Percentiles rank a stretch among this genome's conserved stretches.
Evolutionary conservation across 129 eudicot species (phyloP).

Genomic region (Arctium minus): DNA sequence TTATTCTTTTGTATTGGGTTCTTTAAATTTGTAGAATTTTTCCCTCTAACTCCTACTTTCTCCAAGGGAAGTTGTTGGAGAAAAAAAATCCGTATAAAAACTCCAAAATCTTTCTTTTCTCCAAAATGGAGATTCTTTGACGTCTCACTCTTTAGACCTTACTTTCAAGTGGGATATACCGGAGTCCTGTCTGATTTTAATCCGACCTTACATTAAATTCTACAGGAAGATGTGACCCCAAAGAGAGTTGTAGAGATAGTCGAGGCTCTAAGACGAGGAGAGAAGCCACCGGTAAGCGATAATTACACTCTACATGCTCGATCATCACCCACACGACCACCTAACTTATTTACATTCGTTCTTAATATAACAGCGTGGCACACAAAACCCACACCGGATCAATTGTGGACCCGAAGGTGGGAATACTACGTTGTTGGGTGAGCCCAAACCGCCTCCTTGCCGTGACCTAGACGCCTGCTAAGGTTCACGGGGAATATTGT

Average conservation of each 20-base stretch:
- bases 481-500: not conserved
- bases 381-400: constrained; percentile 75
- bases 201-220: not conserved
- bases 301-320: not conserved
- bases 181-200: not conserved
- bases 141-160: not conserved
- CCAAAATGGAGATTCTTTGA: too few species aligned
- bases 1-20: too few species aligned
- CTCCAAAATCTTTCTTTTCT: not conserved
- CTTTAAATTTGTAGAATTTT: too few species aligned
- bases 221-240: constrained; percentile 95
- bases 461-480: constrained; percentile 94
- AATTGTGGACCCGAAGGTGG: constrained; percentile 96
- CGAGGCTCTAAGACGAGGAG: constrained; percentile 88
- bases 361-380: constrained; percentile 67
- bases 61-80: too few species aligned
- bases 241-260: constrained; percentile 85
- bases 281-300: constrained; percentile 89
- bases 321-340: not conserved
- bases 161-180: not conserved
- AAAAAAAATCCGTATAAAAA: too few species aligned
- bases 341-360: not conserved
- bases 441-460: constrained; percentile 97
- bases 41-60: too few species aligned
- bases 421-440: constrained; percentile 77